These are phyloP conservation scores for Chionographis japonica DNA, from an alignment of 106 monocot genomes.

Conservation along the genomic window DNA sequence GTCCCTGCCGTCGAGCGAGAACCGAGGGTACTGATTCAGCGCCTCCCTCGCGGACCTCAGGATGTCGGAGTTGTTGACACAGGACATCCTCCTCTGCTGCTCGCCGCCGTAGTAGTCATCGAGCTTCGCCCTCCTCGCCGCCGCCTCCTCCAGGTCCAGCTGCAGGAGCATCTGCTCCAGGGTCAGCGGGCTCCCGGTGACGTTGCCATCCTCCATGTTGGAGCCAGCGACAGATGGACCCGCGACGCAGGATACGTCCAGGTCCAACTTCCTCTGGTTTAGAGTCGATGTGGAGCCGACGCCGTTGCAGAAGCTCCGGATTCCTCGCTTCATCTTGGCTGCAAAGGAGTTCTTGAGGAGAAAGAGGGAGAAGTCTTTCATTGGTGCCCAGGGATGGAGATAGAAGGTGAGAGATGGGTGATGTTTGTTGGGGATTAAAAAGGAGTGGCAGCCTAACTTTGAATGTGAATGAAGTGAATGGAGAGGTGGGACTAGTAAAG, in stretches of 20 bases:
- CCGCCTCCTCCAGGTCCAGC: constrained; percentile 78
- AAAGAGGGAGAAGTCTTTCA: constrained; percentile 71
- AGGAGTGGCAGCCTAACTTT: constrained; percentile 9
- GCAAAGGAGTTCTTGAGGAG: constrained; percentile 62
- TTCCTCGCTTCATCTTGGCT: constrained; percentile 70
- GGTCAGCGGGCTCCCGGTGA: constrained; percentile 32
- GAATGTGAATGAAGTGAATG: constrained; percentile 47
- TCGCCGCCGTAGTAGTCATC: constrained; percentile 18
- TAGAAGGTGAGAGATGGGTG: neutral
- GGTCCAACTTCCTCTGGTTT: constrained; percentile 22
- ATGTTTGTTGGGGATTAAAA: neutral
- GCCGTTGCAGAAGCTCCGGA: constrained; percentile 66
- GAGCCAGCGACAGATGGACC: constrained; percentile 6
- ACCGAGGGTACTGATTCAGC: constrained; percentile 74
- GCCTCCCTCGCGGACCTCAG: constrained; percentile 69
- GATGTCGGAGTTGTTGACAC: constrained; percentile 69
- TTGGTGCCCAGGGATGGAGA: constrained; percentile 8
- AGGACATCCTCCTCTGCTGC: constrained; percentile 34
- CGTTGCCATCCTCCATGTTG: constrained; percentile 6
- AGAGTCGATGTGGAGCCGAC: constrained; percentile 57
- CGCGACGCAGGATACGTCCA: constrained; percentile 16
- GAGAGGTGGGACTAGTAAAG: constrained; percentile 21
- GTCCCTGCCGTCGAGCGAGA: constrained; percentile 81
- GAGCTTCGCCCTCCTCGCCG: constrained; percentile 37
- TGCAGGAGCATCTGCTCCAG: constrained; percentile 87